Percentiles rank a stretch among this genome's conserved stretches.
These are phyloP conservation scores for Vicia faba DNA, from an alignment of 306 rosid genomes.

Conservation along the genomic window DNA sequence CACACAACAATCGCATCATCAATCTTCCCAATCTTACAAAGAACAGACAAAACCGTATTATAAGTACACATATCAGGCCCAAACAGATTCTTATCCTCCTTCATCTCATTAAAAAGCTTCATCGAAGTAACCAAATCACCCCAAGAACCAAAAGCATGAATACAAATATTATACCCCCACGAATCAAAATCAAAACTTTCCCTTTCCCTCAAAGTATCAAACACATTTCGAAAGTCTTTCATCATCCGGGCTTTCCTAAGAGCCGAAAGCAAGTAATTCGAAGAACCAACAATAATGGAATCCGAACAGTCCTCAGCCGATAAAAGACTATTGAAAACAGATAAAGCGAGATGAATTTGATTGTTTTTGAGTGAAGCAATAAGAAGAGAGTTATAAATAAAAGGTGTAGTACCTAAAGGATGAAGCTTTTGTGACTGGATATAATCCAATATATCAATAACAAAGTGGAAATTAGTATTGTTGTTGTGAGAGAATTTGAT, in stretches of 20 bases:
- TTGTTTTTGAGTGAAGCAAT: constrained; percentile 59
- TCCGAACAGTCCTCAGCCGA: constrained; percentile 28
- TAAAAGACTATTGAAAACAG: constrained; percentile 56
- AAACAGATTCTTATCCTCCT: constrained; percentile 42
- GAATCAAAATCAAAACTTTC: constrained; percentile 51
- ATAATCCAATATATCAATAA: constrained; percentile 56
- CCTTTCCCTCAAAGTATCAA: constrained; percentile 52
- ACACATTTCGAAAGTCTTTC: constrained; percentile 58
- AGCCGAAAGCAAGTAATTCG: constrained; percentile 63
- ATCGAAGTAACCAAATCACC: constrained; percentile 69
- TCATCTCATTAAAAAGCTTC: constrained; percentile 68
- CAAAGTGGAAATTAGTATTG: constrained; percentile 43
- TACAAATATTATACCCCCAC: constrained; percentile 68
- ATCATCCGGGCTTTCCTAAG: constrained; percentile 69
- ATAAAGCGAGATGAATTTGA: constrained; percentile 64
- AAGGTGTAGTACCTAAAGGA: constrained; percentile 23
- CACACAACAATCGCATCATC: constrained; percentile 68
- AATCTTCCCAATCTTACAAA: constrained; percentile 74
- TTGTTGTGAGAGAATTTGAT: constrained; percentile 39
- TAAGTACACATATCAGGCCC: constrained; percentile 81
- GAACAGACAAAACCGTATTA: constrained; percentile 66
- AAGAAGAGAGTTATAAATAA: constrained; percentile 56
- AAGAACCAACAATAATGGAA: constrained; percentile 29
- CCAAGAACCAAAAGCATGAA: constrained; percentile 89
- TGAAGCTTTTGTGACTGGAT: constrained; percentile 46